Conservation (phyloP, 768 basidiomycete species). For the Hypholoma fasciculare region DNA sequence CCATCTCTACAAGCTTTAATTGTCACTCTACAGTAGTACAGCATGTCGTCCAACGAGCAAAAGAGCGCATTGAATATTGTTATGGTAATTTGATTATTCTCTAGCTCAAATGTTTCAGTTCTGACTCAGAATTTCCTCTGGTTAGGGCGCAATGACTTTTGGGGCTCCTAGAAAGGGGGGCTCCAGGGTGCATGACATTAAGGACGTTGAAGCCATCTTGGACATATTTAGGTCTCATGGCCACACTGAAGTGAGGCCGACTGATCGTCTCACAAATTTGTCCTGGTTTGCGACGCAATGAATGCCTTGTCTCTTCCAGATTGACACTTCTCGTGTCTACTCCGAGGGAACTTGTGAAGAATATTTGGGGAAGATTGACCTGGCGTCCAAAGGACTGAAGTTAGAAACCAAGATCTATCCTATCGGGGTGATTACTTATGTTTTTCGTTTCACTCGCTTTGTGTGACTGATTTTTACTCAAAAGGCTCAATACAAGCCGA, state of each 20-base stretch:
- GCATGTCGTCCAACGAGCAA: neutral
- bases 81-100: constrained; percentile 37
- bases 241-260: constrained; percentile 41
- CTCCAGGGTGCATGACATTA: constrained; percentile 47
- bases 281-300: constrained; percentile 12
- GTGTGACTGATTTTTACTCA: constrained; percentile 17
- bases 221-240: constrained; percentile 56
- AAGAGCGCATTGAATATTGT: constrained; percentile 33
- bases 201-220: constrained; percentile 51
- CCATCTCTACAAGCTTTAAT: neutral
- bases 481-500: constrained; percentile 23
- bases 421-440: constrained; percentile 41
- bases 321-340: constrained; percentile 55
- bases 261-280: constrained; percentile 15
- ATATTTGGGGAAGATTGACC: constrained; percentile 49
- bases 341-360: constrained; percentile 56
- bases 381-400: constrained; percentile 49
- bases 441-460: constrained; percentile 46
- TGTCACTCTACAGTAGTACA: neutral
- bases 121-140: neutral
- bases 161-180: constrained; percentile 46
- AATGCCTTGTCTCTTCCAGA: constrained; percentile 46
- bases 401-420: constrained; percentile 65
- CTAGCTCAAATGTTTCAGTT: neutral
- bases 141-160: constrained; percentile 57